Evolutionary conservation across 805 yeast genomes (phyloP).

Genomic region (Saturnispora besseyi): DNA sequence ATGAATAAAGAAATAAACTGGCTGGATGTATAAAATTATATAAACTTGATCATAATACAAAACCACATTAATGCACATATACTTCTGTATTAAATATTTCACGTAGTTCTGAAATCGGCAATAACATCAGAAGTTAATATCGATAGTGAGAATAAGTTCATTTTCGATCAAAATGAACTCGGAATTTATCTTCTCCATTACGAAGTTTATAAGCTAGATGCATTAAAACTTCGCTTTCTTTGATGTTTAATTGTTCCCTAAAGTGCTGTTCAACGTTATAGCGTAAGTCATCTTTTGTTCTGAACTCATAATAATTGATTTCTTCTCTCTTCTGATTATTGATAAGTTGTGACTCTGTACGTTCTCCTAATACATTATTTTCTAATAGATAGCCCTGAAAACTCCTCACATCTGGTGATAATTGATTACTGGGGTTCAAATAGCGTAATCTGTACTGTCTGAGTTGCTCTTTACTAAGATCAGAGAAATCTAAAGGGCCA

Average conservation of each 20-base stretch:
- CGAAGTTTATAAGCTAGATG: slow-evolving; percentile 81
- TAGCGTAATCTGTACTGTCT: slow-evolving; percentile 58
- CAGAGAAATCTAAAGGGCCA: slow-evolving; percentile 62
- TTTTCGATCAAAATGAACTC: slow-evolving; percentile 29
- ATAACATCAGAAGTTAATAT: background rate
- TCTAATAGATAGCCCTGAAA: slow-evolving; percentile 61
- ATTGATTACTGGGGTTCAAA: slow-evolving; percentile 24
- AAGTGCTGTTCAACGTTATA: slow-evolving; percentile 47
- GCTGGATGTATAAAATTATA: background rate
- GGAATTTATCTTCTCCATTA: slow-evolving; percentile 42
- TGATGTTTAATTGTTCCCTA: slow-evolving; percentile 37
- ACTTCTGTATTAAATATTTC: background rate
- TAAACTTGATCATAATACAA: background rate
- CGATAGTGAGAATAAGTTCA: background rate
- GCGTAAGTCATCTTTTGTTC: slow-evolving; percentile 23
- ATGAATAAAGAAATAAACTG: background rate
- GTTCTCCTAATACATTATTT: slow-evolving; percentile 58
- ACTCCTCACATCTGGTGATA: slow-evolving; percentile 56
- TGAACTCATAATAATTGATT: slow-evolving; percentile 24
- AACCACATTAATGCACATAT: background rate
- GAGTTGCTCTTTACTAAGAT: slow-evolving; percentile 52
- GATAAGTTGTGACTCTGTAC: slow-evolving; percentile 36
- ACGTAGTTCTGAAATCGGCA: background rate
- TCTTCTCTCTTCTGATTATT: slow-evolving; percentile 22
- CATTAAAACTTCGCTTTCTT: slow-evolving; percentile 81